Evolutionary conservation across 441 rosid species (phyloP).

Genomic region (Populus hybrid): DNA sequence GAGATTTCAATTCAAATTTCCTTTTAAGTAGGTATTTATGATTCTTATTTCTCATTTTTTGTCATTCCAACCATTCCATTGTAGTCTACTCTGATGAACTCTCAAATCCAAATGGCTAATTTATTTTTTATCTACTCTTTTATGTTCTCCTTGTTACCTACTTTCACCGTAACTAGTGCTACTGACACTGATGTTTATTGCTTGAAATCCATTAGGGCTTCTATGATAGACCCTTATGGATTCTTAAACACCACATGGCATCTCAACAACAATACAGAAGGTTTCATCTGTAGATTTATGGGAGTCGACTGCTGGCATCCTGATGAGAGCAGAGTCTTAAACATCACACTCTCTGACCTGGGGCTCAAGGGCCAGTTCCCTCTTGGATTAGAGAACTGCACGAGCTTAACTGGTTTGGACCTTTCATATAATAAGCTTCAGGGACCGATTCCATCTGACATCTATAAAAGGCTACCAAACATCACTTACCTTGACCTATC

Average conservation of each 20-base stretch:
- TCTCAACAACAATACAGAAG: conserved; percentile 21
- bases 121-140: too few species aligned
- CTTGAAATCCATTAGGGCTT: conserved; percentile 17
- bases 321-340: conserved; percentile 10
- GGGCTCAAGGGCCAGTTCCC: conserved; percentile 46
- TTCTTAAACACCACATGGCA: conserved; percentile 22
- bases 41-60: too few species aligned
- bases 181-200: conserved; percentile 1
- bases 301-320: conserved; percentile 31
- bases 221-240: conserved; percentile 18
- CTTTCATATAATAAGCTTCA: conserved; percentile 34
- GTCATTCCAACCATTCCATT: too few species aligned
- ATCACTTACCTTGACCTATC: conserved; percentile 24
- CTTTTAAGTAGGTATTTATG: too few species aligned
- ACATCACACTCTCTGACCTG: conserved; percentile 17
- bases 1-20: too few species aligned
- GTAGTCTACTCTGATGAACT: too few species aligned
- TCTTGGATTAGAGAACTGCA: conserved; percentile 28
- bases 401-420: conserved; percentile 21
- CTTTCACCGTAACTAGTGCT: neutral
- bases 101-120: too few species aligned
- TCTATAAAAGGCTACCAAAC: conserved; percentile 4
- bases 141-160: neutral
- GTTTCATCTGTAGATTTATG: conserved; percentile 27
- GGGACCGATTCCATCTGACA: conserved; percentile 33